Conservation (phyloP, 768 basidiomycete genomes). For the Gymnopilus junonius region DNA sequence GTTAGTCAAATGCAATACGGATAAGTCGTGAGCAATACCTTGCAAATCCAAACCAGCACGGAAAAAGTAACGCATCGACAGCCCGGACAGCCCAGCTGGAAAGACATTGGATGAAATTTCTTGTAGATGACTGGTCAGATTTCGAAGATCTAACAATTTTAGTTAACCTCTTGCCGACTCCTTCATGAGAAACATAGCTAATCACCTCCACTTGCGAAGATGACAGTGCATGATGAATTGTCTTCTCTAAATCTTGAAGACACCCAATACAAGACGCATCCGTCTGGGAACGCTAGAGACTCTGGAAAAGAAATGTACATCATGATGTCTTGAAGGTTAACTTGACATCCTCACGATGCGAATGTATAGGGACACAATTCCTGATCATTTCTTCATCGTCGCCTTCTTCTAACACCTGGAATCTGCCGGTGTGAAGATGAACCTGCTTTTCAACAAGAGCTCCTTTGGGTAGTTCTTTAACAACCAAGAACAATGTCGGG, state of each 20-base stretch:
- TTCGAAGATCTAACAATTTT: slow-evolving; percentile 7
- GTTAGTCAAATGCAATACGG: not conserved
- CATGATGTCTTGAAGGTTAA: not conserved
- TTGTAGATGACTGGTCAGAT: slow-evolving; percentile 2
- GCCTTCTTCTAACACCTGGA: slow-evolving; percentile 48
- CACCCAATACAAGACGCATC: slow-evolving; percentile 46
- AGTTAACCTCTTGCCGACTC: not conserved
- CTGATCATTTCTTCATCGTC: slow-evolving; percentile 45
- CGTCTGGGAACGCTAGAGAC: slow-evolving; percentile 9
- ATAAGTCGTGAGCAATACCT: slow-evolving; percentile 31
- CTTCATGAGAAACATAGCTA: not conserved
- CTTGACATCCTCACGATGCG: slow-evolving; percentile 39
- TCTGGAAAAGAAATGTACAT: slow-evolving; percentile 8
- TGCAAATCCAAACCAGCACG: slow-evolving; percentile 25
- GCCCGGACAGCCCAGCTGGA: slow-evolving; percentile 16
- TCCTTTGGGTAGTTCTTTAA: slow-evolving; percentile 70
- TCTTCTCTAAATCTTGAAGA: slow-evolving; percentile 48
- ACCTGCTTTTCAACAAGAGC: slow-evolving; percentile 82
- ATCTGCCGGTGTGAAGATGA: slow-evolving; percentile 69
- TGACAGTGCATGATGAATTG: slow-evolving; percentile 43
- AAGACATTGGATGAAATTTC: slow-evolving; percentile 8
- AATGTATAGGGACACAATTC: slow-evolving; percentile 38
- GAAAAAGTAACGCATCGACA: slow-evolving; percentile 57
- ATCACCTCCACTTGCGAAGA: slow-evolving; percentile 48
- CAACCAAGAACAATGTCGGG: slow-evolving; percentile 60